Evolutionary conservation across 805 yeast genomes (phyloP).

Genomic region (Vanderwaltozyma tropicalis): DNA sequence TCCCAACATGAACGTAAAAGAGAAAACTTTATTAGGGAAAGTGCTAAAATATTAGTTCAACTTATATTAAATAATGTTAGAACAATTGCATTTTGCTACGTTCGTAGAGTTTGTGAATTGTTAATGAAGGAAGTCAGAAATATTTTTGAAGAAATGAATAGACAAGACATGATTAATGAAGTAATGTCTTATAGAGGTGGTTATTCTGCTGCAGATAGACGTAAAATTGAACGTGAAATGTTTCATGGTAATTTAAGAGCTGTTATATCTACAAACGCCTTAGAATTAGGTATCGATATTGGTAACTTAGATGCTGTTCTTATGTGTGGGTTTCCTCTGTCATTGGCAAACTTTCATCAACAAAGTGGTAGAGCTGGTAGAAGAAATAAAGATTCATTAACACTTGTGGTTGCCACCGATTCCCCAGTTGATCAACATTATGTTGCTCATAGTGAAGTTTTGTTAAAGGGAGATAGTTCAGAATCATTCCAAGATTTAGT

Average conservation of each 20-base stretch:
- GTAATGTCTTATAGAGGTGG: slow-evolving; percentile 96
- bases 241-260: slow-evolving; percentile 78
- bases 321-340: slow-evolving; percentile 85
- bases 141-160: slow-evolving; percentile 36
- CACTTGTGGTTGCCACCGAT: slow-evolving; percentile 71
- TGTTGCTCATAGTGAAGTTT: slow-evolving; percentile 39
- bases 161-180: slow-evolving; percentile 40
- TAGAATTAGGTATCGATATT: slow-evolving; percentile 92
- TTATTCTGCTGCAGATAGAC: slow-evolving; percentile 73
- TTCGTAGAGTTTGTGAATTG: slow-evolving; percentile 76
- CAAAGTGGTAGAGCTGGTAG: slow-evolving; percentile 98
- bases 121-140: slow-evolving; percentile 73
- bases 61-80: slow-evolving; percentile 55
- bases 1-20: slow-evolving; percentile 45
- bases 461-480: slow-evolving; percentile 32
- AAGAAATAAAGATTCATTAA: slow-evolving; percentile 72
- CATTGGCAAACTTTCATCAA: slow-evolving; percentile 81
- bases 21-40: slow-evolving; percentile 61
- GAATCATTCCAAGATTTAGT: slow-evolving; percentile 50
- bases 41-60: slow-evolving; percentile 63
- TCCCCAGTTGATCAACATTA: slow-evolving; percentile 83
- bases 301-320: slow-evolving; percentile 87
- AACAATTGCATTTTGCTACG: slow-evolving; percentile 84
- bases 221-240: slow-evolving; percentile 83
- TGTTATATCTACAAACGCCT: slow-evolving; percentile 87